Evolutionary conservation across 495 filamentous ascomycete species (phyloP).

Genomic region (Amniculicola lignicola): DNA sequence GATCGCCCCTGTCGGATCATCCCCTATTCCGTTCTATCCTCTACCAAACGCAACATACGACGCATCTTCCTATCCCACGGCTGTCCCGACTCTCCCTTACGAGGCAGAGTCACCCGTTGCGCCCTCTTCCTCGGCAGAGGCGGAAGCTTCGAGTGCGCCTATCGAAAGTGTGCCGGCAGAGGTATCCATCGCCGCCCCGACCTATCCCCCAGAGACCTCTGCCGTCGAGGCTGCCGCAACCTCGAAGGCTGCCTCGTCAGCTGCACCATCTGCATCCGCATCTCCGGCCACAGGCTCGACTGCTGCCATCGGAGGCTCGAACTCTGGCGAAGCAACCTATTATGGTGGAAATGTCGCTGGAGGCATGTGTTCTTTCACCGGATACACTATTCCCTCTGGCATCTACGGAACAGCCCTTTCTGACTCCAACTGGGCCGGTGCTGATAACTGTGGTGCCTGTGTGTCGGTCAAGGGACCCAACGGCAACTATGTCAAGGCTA

Average conservation of each 20-base stretch:
- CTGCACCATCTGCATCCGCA: neutral
- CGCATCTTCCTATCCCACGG: neutral
- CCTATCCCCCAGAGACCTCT: conserved; percentile 1
- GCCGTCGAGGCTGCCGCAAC: neutral
- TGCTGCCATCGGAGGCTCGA: neutral
- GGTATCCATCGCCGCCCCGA: neutral
- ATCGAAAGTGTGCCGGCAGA: neutral
- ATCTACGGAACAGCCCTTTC: conserved; percentile 57
- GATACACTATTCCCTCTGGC: conserved; percentile 54
- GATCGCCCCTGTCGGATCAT: no score
- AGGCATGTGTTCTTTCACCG: conserved; percentile 57
- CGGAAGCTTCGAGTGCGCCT: neutral
- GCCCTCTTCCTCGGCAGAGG: conserved; percentile 4
- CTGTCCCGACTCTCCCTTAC: neutral
- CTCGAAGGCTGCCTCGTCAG: neutral
- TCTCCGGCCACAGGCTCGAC: neutral
- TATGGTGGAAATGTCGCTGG: conserved; percentile 59
- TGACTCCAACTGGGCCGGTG: conserved; percentile 49
- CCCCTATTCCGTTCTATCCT: conserved; percentile 1
- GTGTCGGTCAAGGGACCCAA: conserved; percentile 51
- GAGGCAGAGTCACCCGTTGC: conserved; percentile 5
- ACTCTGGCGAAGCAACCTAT: conserved; percentile 36
- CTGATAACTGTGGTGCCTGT: conserved; percentile 56
- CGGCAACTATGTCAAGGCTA: conserved; percentile 59
- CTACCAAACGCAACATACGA: conserved; percentile 7